Conservation (phyloP, 257 asterid species). For the Henckelia pumila region DNA sequence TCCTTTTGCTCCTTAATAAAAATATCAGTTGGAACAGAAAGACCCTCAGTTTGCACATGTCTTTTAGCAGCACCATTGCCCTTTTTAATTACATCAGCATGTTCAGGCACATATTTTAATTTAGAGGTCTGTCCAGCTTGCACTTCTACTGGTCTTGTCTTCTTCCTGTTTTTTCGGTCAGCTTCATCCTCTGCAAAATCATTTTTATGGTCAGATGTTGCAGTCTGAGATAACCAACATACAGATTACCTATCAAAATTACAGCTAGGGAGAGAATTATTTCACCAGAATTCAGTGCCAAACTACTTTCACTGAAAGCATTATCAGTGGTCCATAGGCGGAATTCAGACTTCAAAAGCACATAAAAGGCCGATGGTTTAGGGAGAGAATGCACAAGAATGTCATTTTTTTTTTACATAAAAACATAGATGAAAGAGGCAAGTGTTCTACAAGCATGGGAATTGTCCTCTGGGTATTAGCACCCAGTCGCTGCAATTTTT, state of each 20-base stretch:
- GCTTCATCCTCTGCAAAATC: slow-evolving; percentile 72
- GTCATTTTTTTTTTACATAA: too few relatives aligned
- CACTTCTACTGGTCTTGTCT: slow-evolving; percentile 46
- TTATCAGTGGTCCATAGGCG: neutral
- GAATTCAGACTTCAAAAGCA: too few relatives aligned
- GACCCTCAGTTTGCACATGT: slow-evolving; percentile 46
- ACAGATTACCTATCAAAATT: neutral
- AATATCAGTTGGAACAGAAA: slow-evolving; percentile 40
- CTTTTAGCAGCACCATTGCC: slow-evolving; percentile 44
- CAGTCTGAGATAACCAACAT: neutral
- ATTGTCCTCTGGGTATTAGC: neutral
- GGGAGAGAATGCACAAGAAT: too few relatives aligned
- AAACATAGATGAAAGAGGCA: neutral
- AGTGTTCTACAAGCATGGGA: neutral
- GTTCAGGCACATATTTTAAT: slow-evolving; percentile 49
- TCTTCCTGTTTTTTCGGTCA: slow-evolving; percentile 80
- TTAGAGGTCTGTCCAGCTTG: slow-evolving; percentile 49
- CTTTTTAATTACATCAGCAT: slow-evolving; percentile 57
- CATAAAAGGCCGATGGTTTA: too few relatives aligned
- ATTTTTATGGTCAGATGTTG: slow-evolving; percentile 25
- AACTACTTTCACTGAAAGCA: neutral
- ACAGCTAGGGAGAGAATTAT: neutral
- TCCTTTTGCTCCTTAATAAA: slow-evolving; percentile 52
- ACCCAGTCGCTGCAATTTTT: neutral
- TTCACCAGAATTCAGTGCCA: neutral